Evolutionary conservation across 2,329 filamentous ascomycete genomes (phyloP), one percentile per base, ranked within the genome.

Genomic region (Fonsecaea pedrosoi): DNA sequence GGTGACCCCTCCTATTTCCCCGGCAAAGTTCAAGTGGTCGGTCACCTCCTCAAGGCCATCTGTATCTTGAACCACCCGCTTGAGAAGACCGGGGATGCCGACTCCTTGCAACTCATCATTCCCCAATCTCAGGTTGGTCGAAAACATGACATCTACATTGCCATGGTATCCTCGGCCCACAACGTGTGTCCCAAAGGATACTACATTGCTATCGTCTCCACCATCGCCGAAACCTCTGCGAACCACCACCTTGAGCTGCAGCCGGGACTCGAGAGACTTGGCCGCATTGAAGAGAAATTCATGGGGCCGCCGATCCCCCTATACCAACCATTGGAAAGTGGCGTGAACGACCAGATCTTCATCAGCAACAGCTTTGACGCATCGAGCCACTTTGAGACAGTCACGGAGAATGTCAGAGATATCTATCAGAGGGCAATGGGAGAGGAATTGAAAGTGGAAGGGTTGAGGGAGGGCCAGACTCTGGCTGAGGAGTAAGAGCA

Each of bases 361-460:
- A 93, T 99, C 78, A 97, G 93, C 76, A 97, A 96, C 89, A 97
- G 92, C 84, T 99, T 99, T 82, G 96, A 99, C 77, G 92, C 96
- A 61, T 96, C 92, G 71, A 96, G 92, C 79, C 95, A 99, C 85
- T 99, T 99, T 76, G 95, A 99, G 87, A 97, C 92, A 40, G 89
- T 87, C 35, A 90, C 88, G 62, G 95, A 97, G 78, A 94, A 99
- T 80, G 94, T 99, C 77, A 90, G 90, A 82, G 92, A 98, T 78
- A 92, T 99, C 74, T 99, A 97, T 84, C 85, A 83, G 73, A 89
- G 95, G 75, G 90, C 90, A 73, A 88, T 90, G 69, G 92, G 93
- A 63, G 88, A 96, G 79, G 92, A 95, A 79, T 84, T 97, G 73
- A 90, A 92, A 76, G 92, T 97, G 61, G 92, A 96, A 81, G 92